Conservation (phyloP, 2,329 filamentous ascomycete genomes). For the Diplodia sapinea region DNA sequence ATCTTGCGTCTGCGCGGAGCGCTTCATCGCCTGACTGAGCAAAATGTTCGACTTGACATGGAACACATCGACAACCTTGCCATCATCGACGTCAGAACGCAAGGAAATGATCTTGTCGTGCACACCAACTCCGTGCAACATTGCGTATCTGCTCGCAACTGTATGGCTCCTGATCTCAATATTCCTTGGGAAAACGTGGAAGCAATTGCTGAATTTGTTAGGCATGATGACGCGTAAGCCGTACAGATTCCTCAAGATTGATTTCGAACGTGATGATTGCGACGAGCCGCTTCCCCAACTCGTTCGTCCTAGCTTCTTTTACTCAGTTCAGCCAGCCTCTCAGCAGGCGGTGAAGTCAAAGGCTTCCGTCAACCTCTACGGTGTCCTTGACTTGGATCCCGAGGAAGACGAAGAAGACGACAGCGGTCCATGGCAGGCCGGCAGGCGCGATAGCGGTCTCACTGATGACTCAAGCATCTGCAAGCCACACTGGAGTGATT, state of each 20-base stretch:
- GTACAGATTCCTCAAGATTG: constrained; percentile 74
- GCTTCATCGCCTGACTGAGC: constrained; percentile 60
- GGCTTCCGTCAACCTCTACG: constrained; percentile 40
- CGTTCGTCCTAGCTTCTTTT: background rate
- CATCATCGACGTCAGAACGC: constrained; percentile 66
- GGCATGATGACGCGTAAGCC: constrained; percentile 73
- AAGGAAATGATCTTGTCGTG: constrained; percentile 67
- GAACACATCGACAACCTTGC: constrained; percentile 83
- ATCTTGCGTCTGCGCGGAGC: constrained; percentile 52
- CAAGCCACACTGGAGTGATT: background rate
- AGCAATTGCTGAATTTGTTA: constrained; percentile 36
- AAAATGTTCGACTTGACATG: constrained; percentile 71
- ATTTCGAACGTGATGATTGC: constrained; percentile 77
- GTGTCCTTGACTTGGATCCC: constrained; percentile 41
- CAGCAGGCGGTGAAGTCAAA: background rate
- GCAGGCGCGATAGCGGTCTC: background rate
- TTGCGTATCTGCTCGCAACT: constrained; percentile 71
- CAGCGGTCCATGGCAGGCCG: background rate
- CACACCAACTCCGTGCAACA: constrained; percentile 78
- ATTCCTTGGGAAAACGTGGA: background rate
- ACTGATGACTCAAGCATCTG: background rate
- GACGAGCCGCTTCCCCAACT: constrained; percentile 41
- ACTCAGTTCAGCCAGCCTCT: background rate
- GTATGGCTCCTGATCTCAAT: background rate
- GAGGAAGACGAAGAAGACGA: constrained; percentile 34